These are phyloP conservation scores for Russula lepida DNA, from an alignment of 768 basidiomycete genomes.

Conservation along the genomic window DNA sequence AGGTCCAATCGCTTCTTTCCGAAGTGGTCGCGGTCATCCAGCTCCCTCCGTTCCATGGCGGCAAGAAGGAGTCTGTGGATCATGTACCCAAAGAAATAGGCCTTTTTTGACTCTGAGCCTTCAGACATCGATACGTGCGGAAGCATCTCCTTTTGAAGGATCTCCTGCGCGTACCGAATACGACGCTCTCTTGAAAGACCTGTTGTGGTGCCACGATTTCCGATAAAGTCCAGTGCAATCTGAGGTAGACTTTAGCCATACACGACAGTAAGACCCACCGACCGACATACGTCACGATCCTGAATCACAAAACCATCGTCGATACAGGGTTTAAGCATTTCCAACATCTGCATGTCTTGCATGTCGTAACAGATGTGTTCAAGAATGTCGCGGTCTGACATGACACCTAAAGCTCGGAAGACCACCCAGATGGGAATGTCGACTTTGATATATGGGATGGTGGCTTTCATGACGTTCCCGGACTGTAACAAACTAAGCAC, in stretches of 20 bases:
- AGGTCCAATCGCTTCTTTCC: slow-evolving; percentile 96
- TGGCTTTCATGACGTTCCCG: slow-evolving; percentile 92
- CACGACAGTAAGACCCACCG: neutral
- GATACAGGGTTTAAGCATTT: slow-evolving; percentile 97
- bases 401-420: slow-evolving; percentile 94
- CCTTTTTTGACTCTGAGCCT: slow-evolving; percentile 95
- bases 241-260: slow-evolving; percentile 23
- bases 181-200: slow-evolving; percentile 88
- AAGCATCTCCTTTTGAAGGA: slow-evolving; percentile 96
- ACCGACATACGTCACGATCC: slow-evolving; percentile 69
- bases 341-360: slow-evolving; percentile 92
- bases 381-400: slow-evolving; percentile 94
- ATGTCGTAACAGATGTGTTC: slow-evolving; percentile 98
- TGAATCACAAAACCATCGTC: slow-evolving; percentile 98
- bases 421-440: slow-evolving; percentile 99
- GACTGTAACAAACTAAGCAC: slow-evolving; percentile 36
- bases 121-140: slow-evolving; percentile 96
- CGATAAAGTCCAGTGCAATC: slow-evolving; percentile 92
- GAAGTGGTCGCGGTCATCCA: slow-evolving; percentile 99
- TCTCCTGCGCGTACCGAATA: slow-evolving; percentile 94
- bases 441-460: slow-evolving; percentile 95
- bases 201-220: slow-evolving; percentile 92
- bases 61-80: slow-evolving; percentile 92
- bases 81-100: slow-evolving; percentile 99
- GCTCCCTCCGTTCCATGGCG: slow-evolving; percentile 85